Evolutionary conservation across 176 grass and related monocot genomes (phyloP).

Genomic region (Musa itinerans): DNA sequence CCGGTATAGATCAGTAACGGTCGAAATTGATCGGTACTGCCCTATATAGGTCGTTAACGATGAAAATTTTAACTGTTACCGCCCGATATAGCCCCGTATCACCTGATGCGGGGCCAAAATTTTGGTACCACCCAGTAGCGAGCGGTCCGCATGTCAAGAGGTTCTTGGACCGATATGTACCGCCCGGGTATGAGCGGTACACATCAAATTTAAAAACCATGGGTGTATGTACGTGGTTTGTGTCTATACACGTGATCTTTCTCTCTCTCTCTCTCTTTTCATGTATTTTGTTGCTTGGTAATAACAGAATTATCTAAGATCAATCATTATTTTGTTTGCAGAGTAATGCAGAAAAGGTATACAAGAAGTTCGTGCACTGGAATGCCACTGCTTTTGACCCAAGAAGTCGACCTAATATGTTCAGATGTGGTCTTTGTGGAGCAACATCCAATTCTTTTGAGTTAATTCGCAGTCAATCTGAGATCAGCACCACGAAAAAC

Average conservation of each 20-base stretch:
- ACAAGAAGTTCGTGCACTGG: conserved; percentile 53
- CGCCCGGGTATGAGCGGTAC: too few species aligned
- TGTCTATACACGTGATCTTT: not conserved
- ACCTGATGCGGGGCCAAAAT: too few species aligned
- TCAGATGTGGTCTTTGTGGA: conserved; percentile 72
- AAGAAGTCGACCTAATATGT: conserved; percentile 32
- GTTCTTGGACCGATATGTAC: too few species aligned
- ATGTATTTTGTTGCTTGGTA: not conserved
- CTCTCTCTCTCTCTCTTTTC: not conserved
- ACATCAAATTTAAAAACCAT: too few species aligned
- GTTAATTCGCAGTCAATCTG: conserved; percentile 40
- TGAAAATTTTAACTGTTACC: too few species aligned
- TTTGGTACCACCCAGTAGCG: too few species aligned
- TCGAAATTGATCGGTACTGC: too few species aligned
- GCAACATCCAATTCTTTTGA: conserved; percentile 53
- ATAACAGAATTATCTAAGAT: not conserved
- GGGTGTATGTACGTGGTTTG: not conserved
- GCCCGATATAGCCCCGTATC: too few species aligned
- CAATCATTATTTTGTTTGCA: conserved; percentile 35
- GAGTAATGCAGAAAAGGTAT: conserved; percentile 67
- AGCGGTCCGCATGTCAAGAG: too few species aligned
- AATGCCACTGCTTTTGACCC: conserved; percentile 36
- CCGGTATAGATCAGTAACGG: too few species aligned
- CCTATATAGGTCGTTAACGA: too few species aligned
- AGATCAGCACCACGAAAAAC: conserved; percentile 33